Base-by-base conservation (phyloP, 1,139 yeast species). In the Hansenula lynferdii region DNA sequence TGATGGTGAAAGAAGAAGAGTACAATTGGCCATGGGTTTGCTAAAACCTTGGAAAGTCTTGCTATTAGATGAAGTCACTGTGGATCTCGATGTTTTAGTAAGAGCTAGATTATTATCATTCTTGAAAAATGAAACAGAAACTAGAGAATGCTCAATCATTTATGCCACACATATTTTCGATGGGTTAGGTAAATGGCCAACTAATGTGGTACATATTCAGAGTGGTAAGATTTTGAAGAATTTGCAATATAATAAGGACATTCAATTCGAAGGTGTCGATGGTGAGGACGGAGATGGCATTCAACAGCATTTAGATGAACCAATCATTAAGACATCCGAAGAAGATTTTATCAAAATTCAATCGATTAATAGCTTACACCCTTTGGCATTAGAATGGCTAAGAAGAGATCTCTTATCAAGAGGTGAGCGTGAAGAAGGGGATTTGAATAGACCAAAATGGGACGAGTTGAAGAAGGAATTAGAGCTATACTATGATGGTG, bases 161-260 rank as follows among this genome's bases (percentile, higher is more conserved):
- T 92, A 92, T 58, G 98, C 98, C 1, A 92, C 98, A 0, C 98
- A 92, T 57, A 92, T 92, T 37, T 92, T 92, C 59, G 98, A 92
- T 56, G 98, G 98, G 0, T 71, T 92, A 44, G 87, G 86, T 15
- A 64, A 67, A 34, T 92, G 97, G 96, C 95, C 97, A 34, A 85
- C 94, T 37, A 70, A 82, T 39, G 69, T 92, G 11, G 70, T 83
- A n/a, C 97, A 92, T 60, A 67, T 92, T 52, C 78, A 76, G 50
- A 73, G 77, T 39, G 97, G 97, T 32, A 64, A 48, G 56, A 72
- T 68, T 39, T 50, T 57, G 36, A 62, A 53, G 41, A 50, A 43
- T 34, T 42, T 59, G 41, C 43, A 57, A 53, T 63, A 50, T 41
- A 56, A 56, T 9, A 45, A 56, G 28, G 61, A 65, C 42, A 51